Evolutionary conservation across 129 eudicot species (phyloP).

Genomic region (Helichrysum umbraculigerum): DNA sequence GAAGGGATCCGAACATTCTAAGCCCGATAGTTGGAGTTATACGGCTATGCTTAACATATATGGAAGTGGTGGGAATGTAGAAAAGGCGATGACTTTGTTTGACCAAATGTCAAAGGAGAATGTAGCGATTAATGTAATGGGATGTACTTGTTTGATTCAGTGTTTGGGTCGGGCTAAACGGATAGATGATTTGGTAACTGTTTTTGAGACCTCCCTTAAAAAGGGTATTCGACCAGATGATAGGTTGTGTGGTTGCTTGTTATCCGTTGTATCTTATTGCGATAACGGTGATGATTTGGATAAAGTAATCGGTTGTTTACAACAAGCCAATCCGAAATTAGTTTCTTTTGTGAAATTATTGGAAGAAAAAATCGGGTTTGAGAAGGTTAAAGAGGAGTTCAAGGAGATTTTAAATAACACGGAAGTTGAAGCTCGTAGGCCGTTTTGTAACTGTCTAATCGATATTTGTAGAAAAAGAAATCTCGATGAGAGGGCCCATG

Average conservation of each 20-base stretch:
- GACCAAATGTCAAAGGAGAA: conserved; percentile 51
- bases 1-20: conserved; percentile 45
- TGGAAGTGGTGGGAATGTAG: conserved; percentile 62
- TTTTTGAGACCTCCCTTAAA: conserved; percentile 44
- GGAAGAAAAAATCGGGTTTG: conserved; percentile 33
- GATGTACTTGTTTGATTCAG: conserved; percentile 69
- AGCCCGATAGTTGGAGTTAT: conserved; percentile 75
- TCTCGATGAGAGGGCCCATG: conserved; percentile 55
- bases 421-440: conserved; percentile 59
- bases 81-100: conserved; percentile 59
- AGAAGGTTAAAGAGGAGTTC: conserved; percentile 45
- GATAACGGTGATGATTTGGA: conserved; percentile 53
- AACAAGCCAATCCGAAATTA: conserved; percentile 51
- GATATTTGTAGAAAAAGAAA: conserved; percentile 63
- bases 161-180: conserved; percentile 64
- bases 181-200: conserved; percentile 55
- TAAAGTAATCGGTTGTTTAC: conserved; percentile 50
- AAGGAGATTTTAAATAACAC: conserved; percentile 50
- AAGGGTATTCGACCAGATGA: conserved; percentile 66
- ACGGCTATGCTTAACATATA: conserved; percentile 71
- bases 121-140: conserved; percentile 66
- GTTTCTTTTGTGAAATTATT: conserved; percentile 51
- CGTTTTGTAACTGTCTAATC: conserved; percentile 65
- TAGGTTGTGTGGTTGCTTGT: conserved; percentile 67
- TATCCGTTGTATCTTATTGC: conserved; percentile 58